These are phyloP conservation scores for Erysimum cheiranthoides DNA, from an alignment of 345 rosid species.

Conservation along the genomic window DNA sequence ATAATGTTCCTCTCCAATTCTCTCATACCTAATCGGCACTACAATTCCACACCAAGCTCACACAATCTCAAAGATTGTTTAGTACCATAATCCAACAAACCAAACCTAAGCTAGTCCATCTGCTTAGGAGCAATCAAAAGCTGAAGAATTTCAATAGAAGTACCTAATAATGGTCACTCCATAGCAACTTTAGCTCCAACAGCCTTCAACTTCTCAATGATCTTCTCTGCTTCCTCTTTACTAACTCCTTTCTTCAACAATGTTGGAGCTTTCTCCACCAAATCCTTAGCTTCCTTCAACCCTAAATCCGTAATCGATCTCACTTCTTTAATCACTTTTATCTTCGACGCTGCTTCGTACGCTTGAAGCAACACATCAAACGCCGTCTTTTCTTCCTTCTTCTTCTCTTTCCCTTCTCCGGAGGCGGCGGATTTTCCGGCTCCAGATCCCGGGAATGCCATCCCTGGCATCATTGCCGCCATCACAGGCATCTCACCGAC, in stretches of 20 bases:
- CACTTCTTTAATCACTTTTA: conserved; percentile 94
- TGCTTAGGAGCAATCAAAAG: neutral
- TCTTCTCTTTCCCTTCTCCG: conserved; percentile 56
- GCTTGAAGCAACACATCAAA: conserved; percentile 88
- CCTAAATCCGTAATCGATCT: conserved; percentile 82
- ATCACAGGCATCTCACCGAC: conserved; percentile 76
- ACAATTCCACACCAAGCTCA: neutral
- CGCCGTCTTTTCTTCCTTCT: conserved; percentile 65
- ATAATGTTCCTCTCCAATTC: neutral
- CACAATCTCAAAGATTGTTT: neutral
- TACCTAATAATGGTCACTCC: conserved; percentile 61
- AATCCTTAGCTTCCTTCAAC: conserved; percentile 92
- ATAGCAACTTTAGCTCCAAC: conserved; percentile 82
- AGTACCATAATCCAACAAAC: conserved; percentile 9
- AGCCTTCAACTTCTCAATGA: conserved; percentile 78
- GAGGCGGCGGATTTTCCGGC: conserved; percentile 50
- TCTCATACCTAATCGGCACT: neutral
- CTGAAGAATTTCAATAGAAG: neutral
- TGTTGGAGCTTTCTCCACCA: conserved; percentile 93
- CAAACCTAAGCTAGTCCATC: neutral
- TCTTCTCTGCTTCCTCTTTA: conserved; percentile 91
- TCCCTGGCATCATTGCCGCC: conserved; percentile 95
- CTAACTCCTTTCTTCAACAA: conserved; percentile 86
- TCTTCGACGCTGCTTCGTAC: conserved; percentile 75
- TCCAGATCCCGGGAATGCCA: conserved; percentile 60